phyloP scores from a whole-genome alignment of 371 early-diverging fungal species.

The Mortierella sp. region DNA sequence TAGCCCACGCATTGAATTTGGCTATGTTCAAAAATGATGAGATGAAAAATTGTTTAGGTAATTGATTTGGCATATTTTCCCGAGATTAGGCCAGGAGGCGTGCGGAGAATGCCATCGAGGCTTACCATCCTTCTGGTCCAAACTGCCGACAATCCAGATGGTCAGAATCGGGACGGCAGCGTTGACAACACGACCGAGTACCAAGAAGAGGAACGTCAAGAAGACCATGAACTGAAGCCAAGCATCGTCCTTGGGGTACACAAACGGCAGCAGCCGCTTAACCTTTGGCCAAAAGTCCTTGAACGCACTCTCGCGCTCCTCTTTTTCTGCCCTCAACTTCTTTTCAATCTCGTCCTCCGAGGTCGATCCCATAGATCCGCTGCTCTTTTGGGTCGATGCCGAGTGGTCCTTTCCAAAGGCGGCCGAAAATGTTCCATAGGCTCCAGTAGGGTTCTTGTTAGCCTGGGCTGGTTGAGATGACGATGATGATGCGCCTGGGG shows the following conservation, averaged over 20 bases:
- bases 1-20: constrained; percentile 29
- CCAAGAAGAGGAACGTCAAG: constrained; percentile 75
- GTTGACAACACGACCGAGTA: constrained; percentile 84
- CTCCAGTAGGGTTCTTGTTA: background rate
- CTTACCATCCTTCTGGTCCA: constrained; percentile 57
- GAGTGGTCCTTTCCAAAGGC: constrained; percentile 17
- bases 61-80: too few relatives aligned
- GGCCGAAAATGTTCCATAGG: constrained; percentile 38
- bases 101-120: background rate
- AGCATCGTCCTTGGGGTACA: constrained; percentile 79
- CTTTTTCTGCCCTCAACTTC: constrained; percentile 28
- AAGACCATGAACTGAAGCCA: constrained; percentile 75
- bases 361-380: constrained; percentile 22
- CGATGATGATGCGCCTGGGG: constrained; percentile 13
- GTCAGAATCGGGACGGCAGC: constrained; percentile 83
- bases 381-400: background rate
- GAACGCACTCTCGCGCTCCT: constrained; percentile 48
- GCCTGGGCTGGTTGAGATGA: background rate
- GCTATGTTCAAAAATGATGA: too few relatives aligned
- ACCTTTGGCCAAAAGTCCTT: constrained; percentile 68
- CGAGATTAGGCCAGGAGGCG: too few relatives aligned
- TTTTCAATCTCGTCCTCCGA: constrained; percentile 35
- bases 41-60: too few relatives aligned
- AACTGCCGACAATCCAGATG: constrained; percentile 76
- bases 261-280: constrained; percentile 79